These are phyloP conservation scores for Pseudogymnoascus sp. DNA, from an alignment of 2,329 filamentous ascomycete genomes.

Conservation along the genomic window DNA sequence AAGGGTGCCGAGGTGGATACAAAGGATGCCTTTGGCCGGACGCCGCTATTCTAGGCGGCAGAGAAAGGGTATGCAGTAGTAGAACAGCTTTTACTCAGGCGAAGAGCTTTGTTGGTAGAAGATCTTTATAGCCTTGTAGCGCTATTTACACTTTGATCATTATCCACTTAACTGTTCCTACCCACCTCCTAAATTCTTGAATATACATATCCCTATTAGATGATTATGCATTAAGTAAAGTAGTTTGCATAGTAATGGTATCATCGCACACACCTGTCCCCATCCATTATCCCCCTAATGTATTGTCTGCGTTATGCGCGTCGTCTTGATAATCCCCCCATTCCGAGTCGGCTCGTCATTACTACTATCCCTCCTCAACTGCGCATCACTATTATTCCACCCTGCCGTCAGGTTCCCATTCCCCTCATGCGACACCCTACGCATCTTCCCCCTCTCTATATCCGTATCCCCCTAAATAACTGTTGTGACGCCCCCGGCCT, in stretches of 20 bases:
- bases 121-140: background rate
- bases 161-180: background rate
- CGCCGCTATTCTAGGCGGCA: constrained; percentile 21
- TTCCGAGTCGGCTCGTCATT: background rate
- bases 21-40: constrained; percentile 6
- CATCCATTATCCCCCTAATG: background rate
- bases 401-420: background rate
- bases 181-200: no score
- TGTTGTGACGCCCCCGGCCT: background rate
- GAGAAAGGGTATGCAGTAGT: background rate
- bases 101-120: background rate
- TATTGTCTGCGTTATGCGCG: background rate
- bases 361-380: background rate
- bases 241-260: no score
- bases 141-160: background rate
- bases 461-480: background rate
- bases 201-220: no score
- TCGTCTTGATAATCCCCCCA: background rate
- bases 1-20: background rate
- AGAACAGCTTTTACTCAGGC: background rate
- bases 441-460: background rate
- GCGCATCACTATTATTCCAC: background rate
- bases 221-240: no score
- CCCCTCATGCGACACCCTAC: background rate
- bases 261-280: no score